Conservation (phyloP, 192 early-diverging fungal species). For the Paraglomus occultum region DNA sequence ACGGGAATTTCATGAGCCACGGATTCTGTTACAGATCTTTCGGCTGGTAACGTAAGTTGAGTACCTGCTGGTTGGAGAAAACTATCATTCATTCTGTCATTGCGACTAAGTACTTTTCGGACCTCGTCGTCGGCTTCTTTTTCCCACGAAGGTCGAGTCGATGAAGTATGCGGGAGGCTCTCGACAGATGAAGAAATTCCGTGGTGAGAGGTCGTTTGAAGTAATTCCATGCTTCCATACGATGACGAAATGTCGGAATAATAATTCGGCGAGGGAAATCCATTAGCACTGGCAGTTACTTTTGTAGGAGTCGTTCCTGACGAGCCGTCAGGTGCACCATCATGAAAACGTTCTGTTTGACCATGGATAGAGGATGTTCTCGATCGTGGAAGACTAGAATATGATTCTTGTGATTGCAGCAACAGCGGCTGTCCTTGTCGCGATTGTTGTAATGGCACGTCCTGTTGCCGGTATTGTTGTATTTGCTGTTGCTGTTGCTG, state of each 20-base stretch:
- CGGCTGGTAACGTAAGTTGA: background rate
- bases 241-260: slow-evolving; percentile 10
- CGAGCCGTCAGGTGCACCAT: background rate
- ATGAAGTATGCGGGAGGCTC: background rate
- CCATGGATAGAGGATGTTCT: background rate
- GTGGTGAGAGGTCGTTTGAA: background rate
- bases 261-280: background rate
- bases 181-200: background rate
- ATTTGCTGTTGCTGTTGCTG: background rate
- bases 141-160: slow-evolving; percentile 1
- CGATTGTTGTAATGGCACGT: background rate
- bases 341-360: background rate
- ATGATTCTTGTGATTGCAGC: background rate
- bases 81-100: background rate
- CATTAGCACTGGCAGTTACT: background rate
- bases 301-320: background rate
- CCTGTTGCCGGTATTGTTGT: background rate
- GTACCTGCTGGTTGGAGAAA: background rate
- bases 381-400: background rate
- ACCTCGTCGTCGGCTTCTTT: background rate
- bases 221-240: background rate
- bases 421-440: background rate
- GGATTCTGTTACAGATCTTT: background rate
- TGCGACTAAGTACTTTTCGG: background rate
- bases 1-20: background rate